A percentile compares a stretch with the other conserved stretches of the same genome.
phyloP scores from a whole-genome alignment of 495 filamentous ascomycete genomes.

The Talaromyces trachyspermus region DNA sequence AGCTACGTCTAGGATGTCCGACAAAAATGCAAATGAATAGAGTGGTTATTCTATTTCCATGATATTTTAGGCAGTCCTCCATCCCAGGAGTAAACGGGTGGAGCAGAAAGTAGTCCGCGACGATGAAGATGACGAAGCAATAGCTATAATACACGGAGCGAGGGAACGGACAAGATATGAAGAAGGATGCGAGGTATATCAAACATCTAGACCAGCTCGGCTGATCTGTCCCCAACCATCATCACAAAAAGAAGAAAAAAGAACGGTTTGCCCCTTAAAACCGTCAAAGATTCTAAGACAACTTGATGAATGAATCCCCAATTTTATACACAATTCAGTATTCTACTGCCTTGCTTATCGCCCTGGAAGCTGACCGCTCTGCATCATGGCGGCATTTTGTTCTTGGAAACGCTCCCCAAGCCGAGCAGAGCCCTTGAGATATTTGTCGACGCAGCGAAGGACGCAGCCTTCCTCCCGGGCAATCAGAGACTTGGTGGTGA shows the following conservation, averaged over 20 bases:
- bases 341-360: conserved; percentile 21
- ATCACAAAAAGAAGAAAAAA: background rate
- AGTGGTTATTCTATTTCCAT: too few species aligned
- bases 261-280: too few species aligned
- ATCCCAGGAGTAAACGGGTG: too few species aligned
- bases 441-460: conserved; percentile 90
- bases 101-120: too few species aligned
- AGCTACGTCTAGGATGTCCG: too few species aligned
- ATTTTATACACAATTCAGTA: background rate
- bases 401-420: conserved; percentile 90
- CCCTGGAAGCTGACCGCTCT: conserved; percentile 49
- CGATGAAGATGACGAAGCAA: background rate
- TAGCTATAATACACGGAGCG: background rate
- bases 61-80: too few species aligned
- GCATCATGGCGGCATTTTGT: conserved; percentile 82
- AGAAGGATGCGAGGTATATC: background rate
- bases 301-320: too few species aligned
- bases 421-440: conserved; percentile 77
- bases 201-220: too few species aligned
- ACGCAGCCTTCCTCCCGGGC: conserved; percentile 83
- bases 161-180: background rate
- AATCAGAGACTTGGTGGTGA: conserved; percentile 90
- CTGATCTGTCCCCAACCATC: too few species aligned
- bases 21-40: too few species aligned
- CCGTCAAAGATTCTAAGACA: too few species aligned